phyloP scores from a whole-genome alignment of 352 stramenopile species.

The Pythium dissotocum region DNA sequence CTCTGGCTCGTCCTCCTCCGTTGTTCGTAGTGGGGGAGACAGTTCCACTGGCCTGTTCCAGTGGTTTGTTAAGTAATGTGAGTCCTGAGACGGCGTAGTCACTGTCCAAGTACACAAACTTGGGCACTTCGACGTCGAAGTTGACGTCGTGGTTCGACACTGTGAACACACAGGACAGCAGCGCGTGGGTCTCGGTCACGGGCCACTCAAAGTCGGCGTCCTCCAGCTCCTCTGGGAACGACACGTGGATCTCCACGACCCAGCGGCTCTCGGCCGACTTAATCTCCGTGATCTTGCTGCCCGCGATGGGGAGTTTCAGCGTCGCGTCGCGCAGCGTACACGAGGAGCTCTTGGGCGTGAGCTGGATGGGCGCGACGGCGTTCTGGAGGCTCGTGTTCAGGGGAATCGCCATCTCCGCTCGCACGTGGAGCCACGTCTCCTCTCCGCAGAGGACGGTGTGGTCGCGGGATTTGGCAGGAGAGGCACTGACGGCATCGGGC shows the following conservation, averaged over 20 bases:
- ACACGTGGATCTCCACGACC: conserved; percentile 18
- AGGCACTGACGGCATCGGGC: background rate
- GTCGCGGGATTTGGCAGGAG: background rate
- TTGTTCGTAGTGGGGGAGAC: conserved; percentile 8
- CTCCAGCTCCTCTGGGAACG: conserved; percentile 25
- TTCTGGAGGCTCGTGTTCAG: conserved; percentile 10
- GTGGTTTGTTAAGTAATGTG: conserved; percentile 28
- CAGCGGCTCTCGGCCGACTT: conserved; percentile 9
- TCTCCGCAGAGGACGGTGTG: conserved; percentile 21
- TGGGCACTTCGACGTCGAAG: conserved; percentile 18
- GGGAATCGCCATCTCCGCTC: conserved; percentile 16
- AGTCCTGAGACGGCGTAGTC: conserved; percentile 25
- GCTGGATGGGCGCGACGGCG: conserved; percentile 5
- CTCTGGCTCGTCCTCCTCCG: background rate
- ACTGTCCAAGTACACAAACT: conserved; percentile 16
- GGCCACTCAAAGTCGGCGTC: conserved; percentile 12
- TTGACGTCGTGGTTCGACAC: conserved; percentile 6
- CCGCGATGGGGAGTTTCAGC: conserved; percentile 20
- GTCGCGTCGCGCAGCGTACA: conserved; percentile 19
- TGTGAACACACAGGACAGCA: conserved; percentile 19
- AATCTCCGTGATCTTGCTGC: conserved; percentile 4
- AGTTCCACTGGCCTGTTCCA: background rate
- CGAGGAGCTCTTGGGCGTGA: conserved; percentile 9
- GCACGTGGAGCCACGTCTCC: conserved; percentile 21
- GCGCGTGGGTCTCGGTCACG: background rate